These are phyloP conservation scores for Hyaloperonospora brassicae DNA, from an alignment of 352 stramenopile genomes.

Conservation along the genomic window DNA sequence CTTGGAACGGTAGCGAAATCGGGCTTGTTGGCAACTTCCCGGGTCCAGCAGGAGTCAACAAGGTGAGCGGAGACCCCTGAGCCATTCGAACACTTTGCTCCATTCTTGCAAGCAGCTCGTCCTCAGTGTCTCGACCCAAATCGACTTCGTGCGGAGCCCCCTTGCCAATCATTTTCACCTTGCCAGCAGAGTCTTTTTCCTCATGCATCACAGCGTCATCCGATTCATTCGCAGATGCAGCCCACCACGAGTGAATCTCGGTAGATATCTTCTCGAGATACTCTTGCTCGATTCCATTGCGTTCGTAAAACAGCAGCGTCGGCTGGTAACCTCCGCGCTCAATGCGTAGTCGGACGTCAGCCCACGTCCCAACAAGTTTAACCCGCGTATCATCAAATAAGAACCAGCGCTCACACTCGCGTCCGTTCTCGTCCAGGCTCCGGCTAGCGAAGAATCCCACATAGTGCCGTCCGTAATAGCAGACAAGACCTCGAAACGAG, in stretches of 20 bases:
- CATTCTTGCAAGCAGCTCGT: conserved; percentile 28
- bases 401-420: conserved; percentile 56
- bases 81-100: conserved; percentile 27
- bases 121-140: conserved; percentile 17
- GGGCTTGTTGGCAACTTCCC: conserved; percentile 36
- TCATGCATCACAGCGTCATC: conserved; percentile 11
- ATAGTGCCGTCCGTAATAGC: conserved; percentile 81
- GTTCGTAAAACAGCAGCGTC: conserved; percentile 78
- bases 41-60: conserved; percentile 2
- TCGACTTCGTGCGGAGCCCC: conserved; percentile 27
- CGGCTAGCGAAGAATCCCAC: conserved; percentile 79
- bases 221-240: conserved; percentile 33
- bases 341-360: conserved; percentile 59
- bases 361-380: conserved; percentile 65
- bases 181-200: conserved; percentile 9
- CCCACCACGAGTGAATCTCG: conserved; percentile 75
- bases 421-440: conserved; percentile 40
- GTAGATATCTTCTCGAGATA: conserved; percentile 56
- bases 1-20: conserved; percentile 29
- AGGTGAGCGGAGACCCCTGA: conserved; percentile 18
- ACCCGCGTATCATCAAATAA: conserved; percentile 82
- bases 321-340: conserved; percentile 76
- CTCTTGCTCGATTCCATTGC: conserved; percentile 50
- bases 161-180: conserved; percentile 15
- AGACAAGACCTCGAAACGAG: conserved; percentile 72